A percentile compares a stretch with the other conserved stretches of the same genome.
Conservation (phyloP, 2,329 filamentous ascomycete genomes). For the Pyrenochaeta sp. region DNA sequence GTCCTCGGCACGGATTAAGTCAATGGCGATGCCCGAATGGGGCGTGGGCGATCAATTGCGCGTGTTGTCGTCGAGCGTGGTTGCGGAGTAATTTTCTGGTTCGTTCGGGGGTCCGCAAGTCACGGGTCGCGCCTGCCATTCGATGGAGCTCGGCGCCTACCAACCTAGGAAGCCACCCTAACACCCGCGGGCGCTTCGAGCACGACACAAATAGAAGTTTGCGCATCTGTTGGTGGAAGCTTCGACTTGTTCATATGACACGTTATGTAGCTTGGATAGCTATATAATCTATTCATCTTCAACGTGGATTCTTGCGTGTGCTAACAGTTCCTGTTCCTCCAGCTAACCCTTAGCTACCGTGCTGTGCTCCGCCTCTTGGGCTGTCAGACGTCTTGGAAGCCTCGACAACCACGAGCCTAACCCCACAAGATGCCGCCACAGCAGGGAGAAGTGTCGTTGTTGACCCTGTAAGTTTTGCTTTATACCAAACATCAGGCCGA, state of each 20-base stretch:
- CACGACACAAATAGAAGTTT: conserved; percentile 43
- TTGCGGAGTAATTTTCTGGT: conserved; percentile 40
- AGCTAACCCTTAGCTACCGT: neutral
- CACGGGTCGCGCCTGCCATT: conserved; percentile 28
- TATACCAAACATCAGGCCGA: no score
- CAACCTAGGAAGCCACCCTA: conserved; percentile 18
- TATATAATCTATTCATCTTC: conserved; percentile 27
- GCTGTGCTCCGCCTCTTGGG: conserved; percentile 10
- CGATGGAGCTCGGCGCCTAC: conserved; percentile 26
- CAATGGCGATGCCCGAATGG: conserved; percentile 9
- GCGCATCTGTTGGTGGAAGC: conserved; percentile 24
- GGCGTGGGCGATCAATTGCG: conserved; percentile 31
- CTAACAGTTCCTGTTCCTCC: conserved; percentile 15
- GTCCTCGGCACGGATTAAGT: neutral
- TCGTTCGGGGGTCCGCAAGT: conserved; percentile 37
- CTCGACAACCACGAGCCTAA: conserved; percentile 12
- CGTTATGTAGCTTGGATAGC: conserved; percentile 12
- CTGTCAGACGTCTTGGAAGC: conserved; percentile 10
- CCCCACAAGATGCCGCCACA: conserved; percentile 54
- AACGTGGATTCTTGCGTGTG: conserved; percentile 15
- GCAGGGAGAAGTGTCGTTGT: conserved; percentile 56
- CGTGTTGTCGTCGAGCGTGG: conserved; percentile 23
- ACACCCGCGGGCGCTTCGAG: conserved; percentile 42
- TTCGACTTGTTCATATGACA: conserved; percentile 18
- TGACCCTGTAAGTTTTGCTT: conserved; percentile 55